These are phyloP conservation scores for Eucalyptus pauciflora DNA, from an alignment of 345 rosid genomes.

Conservation along the genomic window DNA sequence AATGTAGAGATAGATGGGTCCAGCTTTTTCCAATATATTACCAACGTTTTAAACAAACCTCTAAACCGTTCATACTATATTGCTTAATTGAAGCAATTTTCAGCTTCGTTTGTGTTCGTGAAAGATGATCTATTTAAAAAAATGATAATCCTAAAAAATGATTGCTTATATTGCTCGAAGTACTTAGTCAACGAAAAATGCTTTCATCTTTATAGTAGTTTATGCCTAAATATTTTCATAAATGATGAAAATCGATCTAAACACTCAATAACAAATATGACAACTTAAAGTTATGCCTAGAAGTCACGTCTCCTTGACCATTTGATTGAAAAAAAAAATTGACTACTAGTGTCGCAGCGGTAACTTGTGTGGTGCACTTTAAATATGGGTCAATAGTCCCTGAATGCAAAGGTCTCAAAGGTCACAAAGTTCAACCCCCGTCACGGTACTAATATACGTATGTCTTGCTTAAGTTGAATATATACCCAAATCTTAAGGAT, in stretches of 20 bases:
- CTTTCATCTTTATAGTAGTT: not conserved
- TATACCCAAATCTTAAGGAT: fast-evolving
- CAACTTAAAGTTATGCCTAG: not conserved
- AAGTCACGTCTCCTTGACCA: fast-evolving
- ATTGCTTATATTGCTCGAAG: fast-evolving
- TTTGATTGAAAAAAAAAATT: not conserved
- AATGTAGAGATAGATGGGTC: not conserved
- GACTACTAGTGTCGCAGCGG: fast-evolving
- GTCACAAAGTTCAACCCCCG: no score
- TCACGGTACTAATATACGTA: fast-evolving
- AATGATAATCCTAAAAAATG: no score
- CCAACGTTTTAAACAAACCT: no score
- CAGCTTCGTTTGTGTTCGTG: fast-evolving
- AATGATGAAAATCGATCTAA: no score
- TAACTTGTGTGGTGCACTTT: not conserved
- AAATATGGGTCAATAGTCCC: not conserved
- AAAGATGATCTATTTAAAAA: no score
- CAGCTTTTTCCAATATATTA: not conserved
- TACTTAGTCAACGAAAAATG: no score
- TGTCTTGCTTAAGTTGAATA: not conserved
- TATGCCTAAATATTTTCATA: no score
- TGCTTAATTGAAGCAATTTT: not conserved
- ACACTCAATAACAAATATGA: not conserved
- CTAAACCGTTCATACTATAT: not conserved
- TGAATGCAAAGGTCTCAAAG: not conserved